phyloP scores from a whole-genome alignment of 2,329 filamentous ascomycete genomes.

The Cladosporium sp. region DNA sequence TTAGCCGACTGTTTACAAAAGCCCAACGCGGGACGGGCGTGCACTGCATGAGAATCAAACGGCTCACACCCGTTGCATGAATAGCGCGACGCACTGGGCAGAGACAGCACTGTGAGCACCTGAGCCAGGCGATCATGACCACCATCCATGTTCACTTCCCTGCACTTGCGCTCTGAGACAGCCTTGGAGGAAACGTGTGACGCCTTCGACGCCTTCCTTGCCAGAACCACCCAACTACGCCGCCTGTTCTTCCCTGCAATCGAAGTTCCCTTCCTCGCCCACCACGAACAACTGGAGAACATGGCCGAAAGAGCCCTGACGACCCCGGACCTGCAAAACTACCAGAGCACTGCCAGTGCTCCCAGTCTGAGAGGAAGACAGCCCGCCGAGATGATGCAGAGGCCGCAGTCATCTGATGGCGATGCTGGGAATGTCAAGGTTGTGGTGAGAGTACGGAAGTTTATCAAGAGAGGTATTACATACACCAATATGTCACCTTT shows the following conservation, averaged over 20 bases:
- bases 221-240: not conserved
- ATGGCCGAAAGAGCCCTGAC: conserved; percentile 13
- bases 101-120: too few species aligned
- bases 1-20: not conserved
- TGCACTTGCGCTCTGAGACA: conserved; percentile 18
- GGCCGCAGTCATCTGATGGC: conserved; percentile 32
- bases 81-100: conserved; percentile 12
- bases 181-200: conserved; percentile 17
- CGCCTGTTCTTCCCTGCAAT: not conserved
- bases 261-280: not conserved
- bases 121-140: conserved; percentile 10
- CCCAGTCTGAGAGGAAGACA: conserved; percentile 41
- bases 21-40: not conserved
- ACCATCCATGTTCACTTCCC: conserved; percentile 21
- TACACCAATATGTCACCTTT: not conserved
- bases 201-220: conserved; percentile 16
- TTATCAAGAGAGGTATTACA: conserved; percentile 40
- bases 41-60: not conserved
- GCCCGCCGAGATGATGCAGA: conserved; percentile 29
- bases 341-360: conserved; percentile 37
- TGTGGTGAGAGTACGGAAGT: conserved; percentile 46
- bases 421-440: conserved; percentile 49
- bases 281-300: not conserved
- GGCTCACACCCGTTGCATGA: conserved; percentile 5
- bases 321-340: conserved; percentile 9